phyloP scores from a whole-genome alignment of 1,284 basidiomycete genomes.

The Cerioporus squamosus region DNA sequence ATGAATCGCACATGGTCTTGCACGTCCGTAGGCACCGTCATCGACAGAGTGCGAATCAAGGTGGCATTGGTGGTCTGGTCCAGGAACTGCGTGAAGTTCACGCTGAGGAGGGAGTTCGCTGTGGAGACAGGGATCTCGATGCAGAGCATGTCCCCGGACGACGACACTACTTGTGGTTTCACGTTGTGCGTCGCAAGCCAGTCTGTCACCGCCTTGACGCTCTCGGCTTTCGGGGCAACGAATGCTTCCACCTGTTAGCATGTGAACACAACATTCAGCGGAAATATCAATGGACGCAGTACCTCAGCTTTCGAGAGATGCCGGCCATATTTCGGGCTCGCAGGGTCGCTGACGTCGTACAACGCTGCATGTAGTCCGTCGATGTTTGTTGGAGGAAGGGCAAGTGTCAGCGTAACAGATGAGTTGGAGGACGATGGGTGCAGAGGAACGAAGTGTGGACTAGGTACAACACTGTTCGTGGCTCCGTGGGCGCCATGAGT shows the following conservation, averaged over 20 bases:
- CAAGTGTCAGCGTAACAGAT: conserved; percentile 23
- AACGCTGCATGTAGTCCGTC: conserved; percentile 36
- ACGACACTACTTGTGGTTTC: conserved; percentile 29
- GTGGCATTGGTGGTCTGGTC: conserved; percentile 35
- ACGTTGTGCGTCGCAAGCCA: conserved; percentile 41
- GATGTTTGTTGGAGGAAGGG: conserved; percentile 31
- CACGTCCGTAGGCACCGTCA: conserved; percentile 41
- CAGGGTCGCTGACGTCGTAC: conserved; percentile 27
- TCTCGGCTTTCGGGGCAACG: conserved; percentile 37
- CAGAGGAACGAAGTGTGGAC: not conserved
- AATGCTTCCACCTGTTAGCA: conserved; percentile 30
- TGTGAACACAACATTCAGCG: conserved; percentile 31
- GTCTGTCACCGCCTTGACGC: conserved; percentile 35
- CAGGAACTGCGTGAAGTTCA: conserved; percentile 39
- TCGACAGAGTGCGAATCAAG: conserved; percentile 39
- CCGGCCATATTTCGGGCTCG: conserved; percentile 8
- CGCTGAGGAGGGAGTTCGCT: conserved; percentile 39
- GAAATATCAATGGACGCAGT: conserved; percentile 5
- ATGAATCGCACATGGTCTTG: conserved; percentile 39
- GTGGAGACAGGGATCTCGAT: conserved; percentile 28
- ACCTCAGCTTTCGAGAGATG: conserved; percentile 11
- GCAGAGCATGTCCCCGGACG: conserved; percentile 27
- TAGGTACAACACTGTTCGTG: not conserved
- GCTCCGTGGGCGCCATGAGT: not conserved
- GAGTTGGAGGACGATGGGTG: not conserved